Evolutionary conservation across 441 rosid genomes (phyloP).

Genomic region (Daphne laureola): DNA sequence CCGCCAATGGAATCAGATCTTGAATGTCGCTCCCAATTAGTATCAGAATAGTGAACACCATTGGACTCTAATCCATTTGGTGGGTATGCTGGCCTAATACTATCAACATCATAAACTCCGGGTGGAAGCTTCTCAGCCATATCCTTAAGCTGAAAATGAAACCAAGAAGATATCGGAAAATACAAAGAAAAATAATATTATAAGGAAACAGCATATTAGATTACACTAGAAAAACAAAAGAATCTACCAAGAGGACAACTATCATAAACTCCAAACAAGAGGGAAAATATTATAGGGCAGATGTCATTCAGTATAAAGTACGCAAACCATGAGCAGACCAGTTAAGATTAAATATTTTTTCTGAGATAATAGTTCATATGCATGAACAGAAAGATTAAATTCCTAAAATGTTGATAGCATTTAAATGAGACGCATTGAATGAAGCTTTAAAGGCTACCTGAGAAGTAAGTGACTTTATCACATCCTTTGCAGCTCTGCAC

Average conservation of each 20-base stretch:
- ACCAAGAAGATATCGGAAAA: neutral
- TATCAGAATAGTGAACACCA: constrained; percentile 44
- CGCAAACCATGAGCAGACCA: neutral
- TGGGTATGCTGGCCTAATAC: constrained; percentile 31
- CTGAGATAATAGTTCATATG: neutral
- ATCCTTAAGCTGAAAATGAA: constrained; percentile 67
- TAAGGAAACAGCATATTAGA: too few relatives aligned
- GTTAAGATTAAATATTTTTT: constrained; percentile 1
- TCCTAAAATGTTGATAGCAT: too few relatives aligned
- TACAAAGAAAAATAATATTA: neutral
- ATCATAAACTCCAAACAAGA: too few relatives aligned
- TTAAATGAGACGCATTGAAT: neutral
- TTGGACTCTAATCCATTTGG: constrained; percentile 61
- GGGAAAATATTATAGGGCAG: too few relatives aligned
- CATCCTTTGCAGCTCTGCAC: constrained; percentile 93
- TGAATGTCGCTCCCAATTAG: constrained; percentile 56
- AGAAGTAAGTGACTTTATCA: constrained; percentile 82
- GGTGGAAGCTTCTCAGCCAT: constrained; percentile 81
- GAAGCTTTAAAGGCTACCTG: constrained; percentile 47
- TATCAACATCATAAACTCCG: constrained; percentile 55
- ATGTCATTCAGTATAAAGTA: too few relatives aligned
- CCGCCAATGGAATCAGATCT: constrained; percentile 52
- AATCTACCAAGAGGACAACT: too few relatives aligned
- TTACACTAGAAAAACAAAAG: too few relatives aligned
- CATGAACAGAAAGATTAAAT: neutral